These are phyloP conservation scores for Iberis pinnata DNA, from an alignment of 345 rosid species.

Conservation along the genomic window DNA sequence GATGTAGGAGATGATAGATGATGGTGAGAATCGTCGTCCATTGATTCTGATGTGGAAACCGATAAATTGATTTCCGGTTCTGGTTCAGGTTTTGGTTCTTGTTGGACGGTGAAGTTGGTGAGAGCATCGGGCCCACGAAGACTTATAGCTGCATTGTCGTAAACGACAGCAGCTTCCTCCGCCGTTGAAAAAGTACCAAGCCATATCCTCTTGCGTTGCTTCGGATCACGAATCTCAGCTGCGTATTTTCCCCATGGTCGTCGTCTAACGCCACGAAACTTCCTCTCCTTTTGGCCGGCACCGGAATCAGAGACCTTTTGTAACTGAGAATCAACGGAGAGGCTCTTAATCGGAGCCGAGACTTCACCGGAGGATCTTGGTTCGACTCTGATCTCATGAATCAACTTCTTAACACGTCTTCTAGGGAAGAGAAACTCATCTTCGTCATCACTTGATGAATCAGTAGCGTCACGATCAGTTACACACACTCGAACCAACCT, in stretches of 20 bases:
- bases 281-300: slow-evolving; percentile 31
- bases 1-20: slow-evolving; percentile 68
- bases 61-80: slow-evolving; percentile 6
- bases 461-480: slow-evolving; percentile 78
- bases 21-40: slow-evolving; percentile 38
- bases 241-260: slow-evolving; percentile 99
- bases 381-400: slow-evolving; percentile 67
- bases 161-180: slow-evolving; percentile 91
- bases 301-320: slow-evolving; percentile 14
- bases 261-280: slow-evolving; percentile 82
- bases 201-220: slow-evolving; percentile 67
- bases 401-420: slow-evolving; percentile 57
- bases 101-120: slow-evolving; percentile 68
- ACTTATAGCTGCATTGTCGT: slow-evolving; percentile 81
- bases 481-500: slow-evolving; percentile 53
- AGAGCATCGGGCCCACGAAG: slow-evolving; percentile 83
- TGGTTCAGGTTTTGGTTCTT: background rate
- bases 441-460: slow-evolving; percentile 67
- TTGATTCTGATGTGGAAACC: slow-evolving; percentile 45
- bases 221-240: slow-evolving; percentile 96
- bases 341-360: slow-evolving; percentile 1
- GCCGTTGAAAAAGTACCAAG: slow-evolving; percentile 90
- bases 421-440: slow-evolving; percentile 36
- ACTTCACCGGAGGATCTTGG: slow-evolving; percentile 15
- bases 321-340: slow-evolving; percentile 4